Evolutionary conservation across 257 asterid genomes (phyloP).

Genomic region (Solanum sejunctum): DNA sequence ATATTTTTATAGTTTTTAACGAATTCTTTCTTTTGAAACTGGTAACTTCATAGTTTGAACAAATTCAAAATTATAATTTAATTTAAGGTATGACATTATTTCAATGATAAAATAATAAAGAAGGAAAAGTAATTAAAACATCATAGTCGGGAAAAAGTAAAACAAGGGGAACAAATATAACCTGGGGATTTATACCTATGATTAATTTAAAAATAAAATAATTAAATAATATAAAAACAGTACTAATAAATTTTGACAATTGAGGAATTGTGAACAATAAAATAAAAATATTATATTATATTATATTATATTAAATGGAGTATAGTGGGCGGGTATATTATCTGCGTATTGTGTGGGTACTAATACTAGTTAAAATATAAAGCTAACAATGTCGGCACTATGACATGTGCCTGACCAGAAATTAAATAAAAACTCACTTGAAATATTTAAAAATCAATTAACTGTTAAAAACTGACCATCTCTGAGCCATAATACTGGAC

Average conservation of each 20-base stretch:
- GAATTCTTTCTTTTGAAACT: neutral
- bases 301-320: too few relatives aligned
- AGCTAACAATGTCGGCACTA: neutral
- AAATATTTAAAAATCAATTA: neutral
- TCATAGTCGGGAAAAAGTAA: neutral
- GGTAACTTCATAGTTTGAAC: neutral
- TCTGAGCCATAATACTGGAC: slow-evolving; percentile 83
- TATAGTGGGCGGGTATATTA: neutral
- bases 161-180: neutral
- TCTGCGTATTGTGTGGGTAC: neutral
- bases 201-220: neutral
- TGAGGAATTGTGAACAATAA: neutral
- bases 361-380: neutral
- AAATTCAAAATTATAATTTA: neutral
- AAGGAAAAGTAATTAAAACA: neutral
- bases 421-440: neutral
- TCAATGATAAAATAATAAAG: neutral
- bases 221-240: neutral
- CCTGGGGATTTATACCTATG: neutral
- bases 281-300: neutral
- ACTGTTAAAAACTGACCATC: slow-evolving; percentile 39
- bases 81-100: neutral
- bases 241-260: neutral
- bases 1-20: neutral
- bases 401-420: neutral